phyloP scores from a whole-genome alignment of 2,329 filamentous ascomycete species.

The Lasiodiplodia citricola region DNA sequence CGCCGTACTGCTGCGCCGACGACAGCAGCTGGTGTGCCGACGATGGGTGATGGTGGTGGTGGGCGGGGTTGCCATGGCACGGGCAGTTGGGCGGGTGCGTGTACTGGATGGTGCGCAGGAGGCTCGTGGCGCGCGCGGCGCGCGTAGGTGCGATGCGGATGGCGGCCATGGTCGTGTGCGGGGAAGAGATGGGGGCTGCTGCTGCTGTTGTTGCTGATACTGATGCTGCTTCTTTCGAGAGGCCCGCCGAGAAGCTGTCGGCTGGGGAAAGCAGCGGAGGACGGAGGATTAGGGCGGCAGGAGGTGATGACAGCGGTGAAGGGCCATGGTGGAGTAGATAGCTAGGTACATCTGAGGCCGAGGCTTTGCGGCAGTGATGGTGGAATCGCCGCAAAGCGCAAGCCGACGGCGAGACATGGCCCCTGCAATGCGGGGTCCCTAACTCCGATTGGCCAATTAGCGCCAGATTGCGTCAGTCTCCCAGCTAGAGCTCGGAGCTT shows the following conservation, averaged over 20 bases:
- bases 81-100: conserved; percentile 87
- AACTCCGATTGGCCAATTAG: conserved; percentile 2
- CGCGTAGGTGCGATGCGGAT: conserved; percentile 51
- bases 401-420: neutral
- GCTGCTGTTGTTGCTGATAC: neutral
- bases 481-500: neutral
- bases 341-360: neutral
- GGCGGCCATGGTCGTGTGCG: conserved; percentile 30
- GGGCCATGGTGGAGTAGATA: conserved; percentile 1
- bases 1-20: conserved; percentile 46
- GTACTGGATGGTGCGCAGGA: conserved; percentile 89
- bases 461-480: neutral
- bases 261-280: neutral
- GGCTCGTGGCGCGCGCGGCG: conserved; percentile 67
- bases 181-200: neutral
- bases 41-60: conserved; percentile 65
- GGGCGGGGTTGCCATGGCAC: conserved; percentile 86
- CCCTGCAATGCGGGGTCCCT: conserved; percentile 7
- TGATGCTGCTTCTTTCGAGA: neutral
- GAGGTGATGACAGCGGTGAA: neutral
- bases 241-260: neutral
- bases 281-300: neutral
- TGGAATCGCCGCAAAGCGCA: conserved; percentile 18
- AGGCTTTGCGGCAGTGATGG: conserved; percentile 8
- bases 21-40: conserved; percentile 43